A percentile compares a stretch with the other conserved stretches of the same genome.
Conservation (phyloP, 176 grass and related monocot species). For the Cenchrus americanus region DNA sequence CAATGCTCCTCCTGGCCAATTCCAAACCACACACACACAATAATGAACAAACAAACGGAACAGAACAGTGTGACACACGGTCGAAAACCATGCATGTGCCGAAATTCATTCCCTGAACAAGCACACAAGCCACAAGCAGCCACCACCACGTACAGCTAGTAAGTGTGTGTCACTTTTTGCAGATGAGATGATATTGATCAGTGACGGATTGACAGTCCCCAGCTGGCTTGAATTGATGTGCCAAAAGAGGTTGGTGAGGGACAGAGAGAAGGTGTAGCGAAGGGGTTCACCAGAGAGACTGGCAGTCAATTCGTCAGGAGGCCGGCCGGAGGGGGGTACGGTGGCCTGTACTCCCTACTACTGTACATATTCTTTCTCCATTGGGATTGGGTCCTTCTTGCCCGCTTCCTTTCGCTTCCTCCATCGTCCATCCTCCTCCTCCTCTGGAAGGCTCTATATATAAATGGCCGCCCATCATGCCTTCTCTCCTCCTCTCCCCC, state of each 20-base stretch:
- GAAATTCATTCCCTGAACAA: neutral
- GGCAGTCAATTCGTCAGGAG: constrained; percentile 23
- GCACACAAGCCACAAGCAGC: too few relatives aligned
- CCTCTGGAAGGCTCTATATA: constrained; percentile 18
- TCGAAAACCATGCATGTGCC: neutral
- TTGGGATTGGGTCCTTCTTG: constrained; percentile 60
- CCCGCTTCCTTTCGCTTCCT: neutral
- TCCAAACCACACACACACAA: neutral
- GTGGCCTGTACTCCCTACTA: too few relatives aligned
- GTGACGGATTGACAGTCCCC: neutral
- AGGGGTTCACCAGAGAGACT: constrained; percentile 14
- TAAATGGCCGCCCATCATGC: neutral
- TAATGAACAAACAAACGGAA: neutral
- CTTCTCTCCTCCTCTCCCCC: neutral
- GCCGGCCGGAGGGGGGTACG: neutral
- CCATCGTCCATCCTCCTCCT: neutral
- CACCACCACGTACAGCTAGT: too few relatives aligned
- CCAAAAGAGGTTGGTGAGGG: constrained; percentile 31
- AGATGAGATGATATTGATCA: neutral
- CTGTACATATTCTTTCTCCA: constrained; percentile 70
- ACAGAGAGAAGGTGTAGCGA: neutral
- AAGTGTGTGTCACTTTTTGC: neutral
- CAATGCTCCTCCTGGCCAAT: neutral
- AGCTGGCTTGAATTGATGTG: constrained; percentile 27
- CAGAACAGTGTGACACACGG: neutral